A percentile compares a stretch with the other conserved stretches of the same genome.
Conservation (phyloP, 2,329 filamentous ascomycete species). For the Chaetomium sp. region DNA sequence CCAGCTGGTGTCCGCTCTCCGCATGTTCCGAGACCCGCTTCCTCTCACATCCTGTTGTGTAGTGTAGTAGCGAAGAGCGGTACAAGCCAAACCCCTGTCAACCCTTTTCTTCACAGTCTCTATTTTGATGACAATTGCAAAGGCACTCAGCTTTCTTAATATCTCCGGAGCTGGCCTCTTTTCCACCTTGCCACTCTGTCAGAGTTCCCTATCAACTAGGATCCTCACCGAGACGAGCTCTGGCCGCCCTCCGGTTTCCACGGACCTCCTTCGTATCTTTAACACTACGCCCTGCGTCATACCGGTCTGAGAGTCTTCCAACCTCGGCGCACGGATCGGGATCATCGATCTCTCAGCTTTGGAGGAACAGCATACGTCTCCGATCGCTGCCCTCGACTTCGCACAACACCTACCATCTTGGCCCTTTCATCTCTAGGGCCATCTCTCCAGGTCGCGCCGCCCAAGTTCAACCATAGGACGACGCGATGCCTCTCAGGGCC, state of each 20-base stretch:
- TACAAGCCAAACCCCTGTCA: not conserved
- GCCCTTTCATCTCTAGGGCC: not conserved
- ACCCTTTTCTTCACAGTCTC: not conserved
- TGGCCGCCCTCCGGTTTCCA: not conserved
- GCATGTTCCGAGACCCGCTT: constrained; percentile 28
- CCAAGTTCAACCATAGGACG: not conserved
- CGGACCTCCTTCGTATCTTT: not conserved
- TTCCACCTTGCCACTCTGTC: not conserved
- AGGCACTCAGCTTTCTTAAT: constrained; percentile 1
- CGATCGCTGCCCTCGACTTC: not conserved
- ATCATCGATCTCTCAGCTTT: not conserved
- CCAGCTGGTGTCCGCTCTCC: constrained; percentile 27
- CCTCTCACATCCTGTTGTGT: constrained; percentile 5
- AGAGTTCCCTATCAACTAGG: not conserved
- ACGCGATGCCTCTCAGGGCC: constrained; percentile 48
- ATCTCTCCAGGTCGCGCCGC: not conserved
- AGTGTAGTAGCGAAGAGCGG: constrained; percentile 2
- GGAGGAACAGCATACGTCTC: not conserved
- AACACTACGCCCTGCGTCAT: not conserved
- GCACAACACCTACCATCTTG: not conserved
- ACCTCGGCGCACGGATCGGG: not conserved
- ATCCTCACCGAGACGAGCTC: not conserved
- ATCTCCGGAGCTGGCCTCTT: constrained; percentile 5
- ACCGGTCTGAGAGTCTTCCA: not conserved
- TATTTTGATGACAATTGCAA: not conserved